Conservation (phyloP, 2,329 filamentous ascomycete species). For the Exophiala alcalophila region DNA sequence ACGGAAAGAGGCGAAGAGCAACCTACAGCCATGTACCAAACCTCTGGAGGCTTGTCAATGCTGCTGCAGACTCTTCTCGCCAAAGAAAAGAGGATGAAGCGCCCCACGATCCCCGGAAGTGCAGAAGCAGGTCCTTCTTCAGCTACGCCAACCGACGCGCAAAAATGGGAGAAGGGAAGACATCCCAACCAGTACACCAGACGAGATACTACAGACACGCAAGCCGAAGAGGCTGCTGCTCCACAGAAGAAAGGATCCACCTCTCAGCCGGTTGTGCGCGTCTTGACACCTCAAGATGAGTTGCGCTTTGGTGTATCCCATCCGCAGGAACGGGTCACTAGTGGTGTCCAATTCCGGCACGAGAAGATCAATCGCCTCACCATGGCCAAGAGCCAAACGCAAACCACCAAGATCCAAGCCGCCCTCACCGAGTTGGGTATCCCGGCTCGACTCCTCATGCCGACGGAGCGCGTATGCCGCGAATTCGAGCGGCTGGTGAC, state of each 20-base stretch:
- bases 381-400: constrained; percentile 51
- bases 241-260: constrained; percentile 40
- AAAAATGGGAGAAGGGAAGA: constrained; percentile 23
- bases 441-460: constrained; percentile 48
- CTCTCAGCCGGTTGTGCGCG: constrained; percentile 58
- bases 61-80: constrained; percentile 79
- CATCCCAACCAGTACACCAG: constrained; percentile 33
- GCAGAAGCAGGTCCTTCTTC: constrained; percentile 53
- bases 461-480: constrained; percentile 49
- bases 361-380: constrained; percentile 50
- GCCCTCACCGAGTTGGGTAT: constrained; percentile 49
- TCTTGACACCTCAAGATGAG: constrained; percentile 73
- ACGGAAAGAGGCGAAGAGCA: constrained; percentile 44
- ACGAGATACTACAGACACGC: constrained; percentile 29
- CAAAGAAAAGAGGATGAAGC: constrained; percentile 85
- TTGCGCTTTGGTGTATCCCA: constrained; percentile 77
- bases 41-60: constrained; percentile 73
- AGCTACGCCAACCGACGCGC: constrained; percentile 36
- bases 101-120: constrained; percentile 64
- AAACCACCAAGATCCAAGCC: constrained; percentile 48
- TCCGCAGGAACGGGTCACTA: constrained; percentile 78
- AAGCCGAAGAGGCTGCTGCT: constrained; percentile 31
- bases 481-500: constrained; percentile 50
- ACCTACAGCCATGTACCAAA: constrained; percentile 64
- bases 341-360: constrained; percentile 85